Conservation (phyloP, 163 green algal species). For the Prototheca wickerhamii region DNA sequence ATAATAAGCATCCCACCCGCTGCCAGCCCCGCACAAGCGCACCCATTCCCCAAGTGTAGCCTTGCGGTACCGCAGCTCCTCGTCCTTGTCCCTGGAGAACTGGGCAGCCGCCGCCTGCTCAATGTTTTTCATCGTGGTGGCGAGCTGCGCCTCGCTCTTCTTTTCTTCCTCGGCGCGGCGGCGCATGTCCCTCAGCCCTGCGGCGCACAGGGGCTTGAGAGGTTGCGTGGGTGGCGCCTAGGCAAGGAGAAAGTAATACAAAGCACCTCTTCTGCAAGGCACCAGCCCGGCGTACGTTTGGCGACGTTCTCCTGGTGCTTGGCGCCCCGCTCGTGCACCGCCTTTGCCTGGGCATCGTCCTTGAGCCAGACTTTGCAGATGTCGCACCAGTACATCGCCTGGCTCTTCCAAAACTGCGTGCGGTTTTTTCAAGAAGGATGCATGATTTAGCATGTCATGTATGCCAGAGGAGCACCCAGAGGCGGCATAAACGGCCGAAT, state of each 20-base stretch:
- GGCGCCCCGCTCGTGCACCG: constrained; percentile 44
- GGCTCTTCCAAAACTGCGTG: constrained; percentile 45
- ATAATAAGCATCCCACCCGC: constrained; percentile 3
- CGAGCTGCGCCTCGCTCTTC: constrained; percentile 11
- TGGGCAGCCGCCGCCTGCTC: constrained; percentile 22
- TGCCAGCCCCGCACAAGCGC: too few relatives aligned
- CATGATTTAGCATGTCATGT: too few relatives aligned
- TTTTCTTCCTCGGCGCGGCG: constrained; percentile 29
- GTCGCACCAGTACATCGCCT: constrained; percentile 48
- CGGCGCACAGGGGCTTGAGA: neutral
- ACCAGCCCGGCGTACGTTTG: constrained; percentile 17
- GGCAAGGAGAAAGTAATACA: neutral
- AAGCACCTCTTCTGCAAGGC: neutral
- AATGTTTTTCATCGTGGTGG: constrained; percentile 22
- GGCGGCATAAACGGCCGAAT: too few relatives aligned
- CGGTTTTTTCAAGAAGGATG: too few relatives aligned
- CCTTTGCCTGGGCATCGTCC: constrained; percentile 33
- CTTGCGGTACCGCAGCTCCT: constrained; percentile 2
- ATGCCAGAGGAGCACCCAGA: too few relatives aligned
- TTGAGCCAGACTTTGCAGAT: constrained; percentile 57
- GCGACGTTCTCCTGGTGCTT: constrained; percentile 50
- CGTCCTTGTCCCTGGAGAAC: constrained; percentile 23
- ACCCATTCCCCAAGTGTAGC: constrained; percentile 27
- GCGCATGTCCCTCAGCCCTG: constrained; percentile 49
- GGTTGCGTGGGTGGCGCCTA: neutral